Conservation (phyloP, 2,329 filamentous ascomycete species). For the Ceratocystis eucalypticola region DNA sequence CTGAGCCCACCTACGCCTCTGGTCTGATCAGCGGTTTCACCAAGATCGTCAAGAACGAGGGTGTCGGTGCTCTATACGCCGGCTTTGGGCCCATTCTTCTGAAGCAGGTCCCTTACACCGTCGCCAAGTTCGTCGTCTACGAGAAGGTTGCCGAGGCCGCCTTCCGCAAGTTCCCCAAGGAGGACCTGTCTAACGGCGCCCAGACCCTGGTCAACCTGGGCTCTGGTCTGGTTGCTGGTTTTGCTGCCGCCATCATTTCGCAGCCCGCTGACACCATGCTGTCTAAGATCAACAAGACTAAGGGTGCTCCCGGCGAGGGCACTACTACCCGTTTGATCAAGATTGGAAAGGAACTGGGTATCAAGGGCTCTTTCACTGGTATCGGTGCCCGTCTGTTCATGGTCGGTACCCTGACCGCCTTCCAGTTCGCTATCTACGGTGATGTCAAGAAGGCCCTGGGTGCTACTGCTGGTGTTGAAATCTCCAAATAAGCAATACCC, state of each 20-base stretch:
- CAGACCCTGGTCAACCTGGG: conserved; percentile 73
- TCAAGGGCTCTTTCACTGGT: conserved; percentile 66
- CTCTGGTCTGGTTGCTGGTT: conserved; percentile 36
- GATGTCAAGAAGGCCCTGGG: conserved; percentile 56
- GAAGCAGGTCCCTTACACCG: conserved; percentile 83
- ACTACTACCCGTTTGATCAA: conserved; percentile 70
- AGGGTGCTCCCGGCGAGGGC: conserved; percentile 73
- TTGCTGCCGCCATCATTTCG: conserved; percentile 74
- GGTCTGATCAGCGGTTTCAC: conserved; percentile 65
- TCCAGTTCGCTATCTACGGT: conserved; percentile 85
- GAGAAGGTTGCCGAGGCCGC: conserved; percentile 71
- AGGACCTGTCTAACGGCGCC: conserved; percentile 48
- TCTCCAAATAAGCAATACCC: conserved; percentile 33
- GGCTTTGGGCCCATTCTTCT: conserved; percentile 80
- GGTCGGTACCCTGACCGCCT: conserved; percentile 60
- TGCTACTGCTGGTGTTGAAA: conserved; percentile 64
- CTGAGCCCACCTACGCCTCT: conserved; percentile 70
- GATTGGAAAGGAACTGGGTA: conserved; percentile 74
- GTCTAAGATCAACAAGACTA: conserved; percentile 91
- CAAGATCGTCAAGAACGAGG: conserved; percentile 75
- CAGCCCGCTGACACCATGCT: conserved; percentile 91
- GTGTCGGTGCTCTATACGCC: conserved; percentile 75
- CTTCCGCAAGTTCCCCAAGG: conserved; percentile 59
- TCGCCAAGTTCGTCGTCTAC: conserved; percentile 90
- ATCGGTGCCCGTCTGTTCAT: conserved; percentile 56